These are phyloP conservation scores for Aristolochia fimbriata DNA, from an alignment of 164 flowering plant genomes.

Conservation along the genomic window DNA sequence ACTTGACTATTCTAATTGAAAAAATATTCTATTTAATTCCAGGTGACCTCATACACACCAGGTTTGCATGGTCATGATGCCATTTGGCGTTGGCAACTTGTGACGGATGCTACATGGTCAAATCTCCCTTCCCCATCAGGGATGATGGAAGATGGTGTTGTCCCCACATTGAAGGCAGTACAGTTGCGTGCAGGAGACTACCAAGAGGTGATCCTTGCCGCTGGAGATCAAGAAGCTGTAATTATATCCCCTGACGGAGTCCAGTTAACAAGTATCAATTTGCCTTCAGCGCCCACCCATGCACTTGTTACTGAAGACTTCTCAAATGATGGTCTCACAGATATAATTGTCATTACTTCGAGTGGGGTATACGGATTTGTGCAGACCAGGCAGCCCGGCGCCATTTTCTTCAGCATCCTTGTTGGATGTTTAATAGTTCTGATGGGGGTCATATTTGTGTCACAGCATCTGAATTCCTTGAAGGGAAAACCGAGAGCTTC, in stretches of 20 bases:
- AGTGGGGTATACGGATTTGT: constrained; percentile 90
- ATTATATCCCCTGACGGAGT: constrained; percentile 89
- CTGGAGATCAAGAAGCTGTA: constrained; percentile 86
- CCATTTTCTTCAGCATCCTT: constrained; percentile 93
- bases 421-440: constrained; percentile 90
- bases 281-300: constrained; percentile 86
- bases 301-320: constrained; percentile 67
- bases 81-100: constrained; percentile 84
- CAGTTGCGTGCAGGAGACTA: constrained; percentile 44
- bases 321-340: constrained; percentile 92
- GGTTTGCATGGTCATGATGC: constrained; percentile 89
- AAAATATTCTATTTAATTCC: too few species aligned
- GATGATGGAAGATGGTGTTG: constrained; percentile 55
- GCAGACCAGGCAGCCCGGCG: constrained; percentile 96
- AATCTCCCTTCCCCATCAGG: constrained; percentile 91
- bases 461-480: constrained; percentile 71
- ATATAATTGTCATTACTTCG: constrained; percentile 72
- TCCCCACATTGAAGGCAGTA: constrained; percentile 74
- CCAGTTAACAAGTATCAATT: constrained; percentile 47
- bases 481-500: constrained; percentile 79
- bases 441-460: constrained; percentile 84
- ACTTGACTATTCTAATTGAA: too few species aligned
- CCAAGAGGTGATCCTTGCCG: constrained; percentile 72
- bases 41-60: constrained; percentile 92
- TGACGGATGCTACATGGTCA: constrained; percentile 90